Conservation (phyloP, 1,284 basidiomycete species). For the Ustilago loliicola region DNA sequence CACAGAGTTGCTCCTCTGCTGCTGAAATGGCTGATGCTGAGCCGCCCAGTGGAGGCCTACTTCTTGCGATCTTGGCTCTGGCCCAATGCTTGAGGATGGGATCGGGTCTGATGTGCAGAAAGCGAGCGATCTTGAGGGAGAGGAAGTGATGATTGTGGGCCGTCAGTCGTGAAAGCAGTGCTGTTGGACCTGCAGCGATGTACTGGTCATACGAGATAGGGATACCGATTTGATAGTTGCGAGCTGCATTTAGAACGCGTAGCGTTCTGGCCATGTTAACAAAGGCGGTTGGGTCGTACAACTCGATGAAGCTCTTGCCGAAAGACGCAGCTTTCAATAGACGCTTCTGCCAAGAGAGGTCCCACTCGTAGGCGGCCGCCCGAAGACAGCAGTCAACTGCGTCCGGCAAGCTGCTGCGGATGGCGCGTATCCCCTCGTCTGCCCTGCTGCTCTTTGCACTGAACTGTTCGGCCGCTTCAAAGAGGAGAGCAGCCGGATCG, state of each 20-base stretch:
- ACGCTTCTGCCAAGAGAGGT: constrained; percentile 86
- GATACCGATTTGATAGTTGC: constrained; percentile 90
- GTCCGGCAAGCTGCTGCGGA: constrained; percentile 80
- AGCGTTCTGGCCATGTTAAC: constrained; percentile 90
- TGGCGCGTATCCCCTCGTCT: constrained; percentile 90
- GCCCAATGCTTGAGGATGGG: constrained; percentile 96
- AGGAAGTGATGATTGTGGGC: constrained; percentile 90
- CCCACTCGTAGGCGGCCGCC: constrained; percentile 92
- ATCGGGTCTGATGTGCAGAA: constrained; percentile 85
- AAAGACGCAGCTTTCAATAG: constrained; percentile 91
- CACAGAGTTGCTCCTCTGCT: constrained; percentile 82
- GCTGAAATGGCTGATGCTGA: constrained; percentile 32
- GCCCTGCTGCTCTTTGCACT: constrained; percentile 85
- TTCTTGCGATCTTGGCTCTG: constrained; percentile 84
- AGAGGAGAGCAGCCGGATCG: constrained; percentile 89
- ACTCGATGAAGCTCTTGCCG: constrained; percentile 91
- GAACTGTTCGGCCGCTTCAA: constrained; percentile 91
- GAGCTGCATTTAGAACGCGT: constrained; percentile 93
- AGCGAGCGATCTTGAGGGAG: constrained; percentile 89
- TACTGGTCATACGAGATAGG: constrained; percentile 92
- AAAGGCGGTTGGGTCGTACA: constrained; percentile 90
- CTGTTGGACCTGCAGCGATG: constrained; percentile 50
- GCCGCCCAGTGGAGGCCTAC: constrained; percentile 71
- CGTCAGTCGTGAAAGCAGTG: constrained; percentile 85
- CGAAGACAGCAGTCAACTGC: constrained; percentile 94